These are phyloP conservation scores for Xylariaceae sp. DNA, from an alignment of 2,329 filamentous ascomycete species.

Conservation along the genomic window DNA sequence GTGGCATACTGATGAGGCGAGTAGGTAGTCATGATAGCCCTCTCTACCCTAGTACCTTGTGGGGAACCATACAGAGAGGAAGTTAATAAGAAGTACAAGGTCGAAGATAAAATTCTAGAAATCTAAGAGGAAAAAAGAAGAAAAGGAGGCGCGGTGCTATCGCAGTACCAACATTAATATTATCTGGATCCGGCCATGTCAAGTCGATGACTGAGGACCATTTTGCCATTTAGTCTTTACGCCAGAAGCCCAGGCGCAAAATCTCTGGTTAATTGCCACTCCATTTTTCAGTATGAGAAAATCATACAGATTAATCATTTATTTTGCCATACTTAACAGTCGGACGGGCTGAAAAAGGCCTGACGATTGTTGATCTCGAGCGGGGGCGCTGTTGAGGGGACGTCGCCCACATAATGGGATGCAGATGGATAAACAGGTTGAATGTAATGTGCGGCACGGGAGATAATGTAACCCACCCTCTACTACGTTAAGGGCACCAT, in stretches of 20 bases:
- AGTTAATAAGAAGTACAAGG: too few relatives aligned
- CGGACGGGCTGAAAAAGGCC: background rate
- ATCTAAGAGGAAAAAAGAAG: too few relatives aligned
- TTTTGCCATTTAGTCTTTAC: background rate
- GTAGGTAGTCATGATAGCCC: background rate
- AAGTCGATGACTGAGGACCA: background rate
- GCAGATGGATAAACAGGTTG: slow-evolving; percentile 4
- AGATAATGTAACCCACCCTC: slow-evolving; percentile 4
- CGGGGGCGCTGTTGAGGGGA: background rate
- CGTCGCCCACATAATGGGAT: background rate
- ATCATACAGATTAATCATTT: background rate
- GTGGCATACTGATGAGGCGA: background rate
- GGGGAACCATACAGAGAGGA: too few relatives aligned
- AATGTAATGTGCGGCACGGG: slow-evolving; percentile 1
- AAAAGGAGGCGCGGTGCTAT: too few relatives aligned
- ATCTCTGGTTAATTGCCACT: background rate
- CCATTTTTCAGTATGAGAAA: background rate
- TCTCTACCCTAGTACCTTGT: too few relatives aligned
- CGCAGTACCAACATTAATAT: too few relatives aligned
- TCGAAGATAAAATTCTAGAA: too few relatives aligned
- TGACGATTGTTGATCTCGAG: background rate
- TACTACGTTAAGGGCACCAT: too few relatives aligned
- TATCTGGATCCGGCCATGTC: background rate
- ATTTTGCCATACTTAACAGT: background rate
- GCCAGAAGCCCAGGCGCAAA: background rate